Evolutionary conservation across 768 basidiomycete species (phyloP), one percentile per base, ranked within the genome.

Genomic region (Mycena rosella): DNA sequence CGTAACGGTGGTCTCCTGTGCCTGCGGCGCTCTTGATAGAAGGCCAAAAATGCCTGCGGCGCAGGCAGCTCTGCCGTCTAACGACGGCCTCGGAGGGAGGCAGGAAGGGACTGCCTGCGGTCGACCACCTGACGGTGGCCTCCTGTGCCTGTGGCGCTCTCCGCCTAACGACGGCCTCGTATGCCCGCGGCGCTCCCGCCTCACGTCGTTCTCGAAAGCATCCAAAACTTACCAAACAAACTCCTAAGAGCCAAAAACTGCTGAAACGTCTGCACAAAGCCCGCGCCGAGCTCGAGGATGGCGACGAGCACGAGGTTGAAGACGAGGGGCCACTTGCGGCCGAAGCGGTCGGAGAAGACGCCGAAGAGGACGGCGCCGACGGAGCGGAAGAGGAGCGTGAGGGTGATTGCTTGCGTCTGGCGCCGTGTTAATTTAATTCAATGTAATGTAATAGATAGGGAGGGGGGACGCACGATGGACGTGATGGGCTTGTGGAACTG

Each of bases 261-360:
- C 0, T 66, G 34, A 80, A 88, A 98, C 0, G 90, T 94, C 20
- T 90, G 84, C 47, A 90, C 89, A 78, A 96, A 98, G 45, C 93
- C 91, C 1, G 89, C 89, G 0, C 89, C 93, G 26, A 98, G 87
- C 74, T 96, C 89, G 58, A 98, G 87, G 6, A 86, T 76, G 17
- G 87, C 84, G 67, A 95, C 87, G 52, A 96, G 75, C 27, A 95
- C 49, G 24, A 96, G 84, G 76, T 96, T 96, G 69, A 73, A 69
- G 30, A 97, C 88, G 6, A 96, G 84, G 5, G 96, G 96, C 96
- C 96, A 99, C 84, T 96, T 97, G 30, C 96, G 87, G 5, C 96
- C 96, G 76, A 84, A 97, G 5, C 96, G 88, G 77, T 98, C 96
- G 1, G 92, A 93, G n/a, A 91, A 72, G 47, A 96, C 76, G 51